Conservation (phyloP, 2,329 filamentous ascomycete genomes). For the Trichoderma semiorbis region DNA sequence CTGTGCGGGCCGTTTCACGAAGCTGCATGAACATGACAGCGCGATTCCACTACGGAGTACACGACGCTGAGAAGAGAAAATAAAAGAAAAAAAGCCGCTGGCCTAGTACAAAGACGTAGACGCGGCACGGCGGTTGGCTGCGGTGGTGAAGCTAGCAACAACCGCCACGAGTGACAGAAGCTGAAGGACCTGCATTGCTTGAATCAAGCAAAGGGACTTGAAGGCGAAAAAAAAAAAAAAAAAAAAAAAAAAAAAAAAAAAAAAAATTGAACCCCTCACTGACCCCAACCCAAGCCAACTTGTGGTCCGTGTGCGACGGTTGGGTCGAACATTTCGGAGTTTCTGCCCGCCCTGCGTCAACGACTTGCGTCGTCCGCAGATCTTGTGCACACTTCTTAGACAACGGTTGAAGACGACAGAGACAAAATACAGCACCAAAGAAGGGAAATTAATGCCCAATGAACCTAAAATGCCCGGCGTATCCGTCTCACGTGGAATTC, state of each 20-base stretch:
- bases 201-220: neutral
- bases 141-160: neutral
- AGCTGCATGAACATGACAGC: constrained; percentile 5
- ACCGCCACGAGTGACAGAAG: neutral
- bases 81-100: neutral
- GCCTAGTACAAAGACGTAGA: neutral
- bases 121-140: neutral
- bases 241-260: neutral
- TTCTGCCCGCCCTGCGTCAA: neutral
- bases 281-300: neutral
- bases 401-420: neutral
- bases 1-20: neutral
- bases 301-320: neutral
- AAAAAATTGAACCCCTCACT: neutral
- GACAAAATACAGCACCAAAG: neutral
- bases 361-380: neutral
- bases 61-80: neutral
- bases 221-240: neutral
- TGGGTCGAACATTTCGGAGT: neutral
- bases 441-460: neutral
- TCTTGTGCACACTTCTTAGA: neutral
- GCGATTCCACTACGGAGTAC: neutral
- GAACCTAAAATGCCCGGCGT: constrained; percentile 4
- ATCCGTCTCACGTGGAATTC: constrained; percentile 18
- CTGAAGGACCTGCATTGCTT: neutral